A percentile compares a stretch with the other conserved stretches of the same genome.
Conservation (phyloP, 2,329 filamentous ascomycete genomes). For the Trichoderma sp. region DNA sequence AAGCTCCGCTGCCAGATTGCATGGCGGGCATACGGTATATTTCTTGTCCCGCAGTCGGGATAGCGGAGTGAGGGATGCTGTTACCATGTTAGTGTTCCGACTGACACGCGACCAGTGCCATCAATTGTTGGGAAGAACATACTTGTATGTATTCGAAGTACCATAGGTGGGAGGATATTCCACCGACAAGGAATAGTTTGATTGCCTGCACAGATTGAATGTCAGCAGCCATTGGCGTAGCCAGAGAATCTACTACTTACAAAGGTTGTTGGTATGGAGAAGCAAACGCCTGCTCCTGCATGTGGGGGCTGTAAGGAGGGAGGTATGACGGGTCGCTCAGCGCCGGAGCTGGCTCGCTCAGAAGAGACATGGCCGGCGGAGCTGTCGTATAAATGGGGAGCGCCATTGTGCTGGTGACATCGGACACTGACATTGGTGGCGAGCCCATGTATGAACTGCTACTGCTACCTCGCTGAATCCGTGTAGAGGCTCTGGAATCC, state of each 20-base stretch:
- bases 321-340: conserved; percentile 45
- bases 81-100: background rate
- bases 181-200: conserved; percentile 43
- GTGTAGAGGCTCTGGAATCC: conserved; percentile 52
- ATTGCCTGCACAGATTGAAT: conserved; percentile 28
- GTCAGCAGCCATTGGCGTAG: conserved; percentile 23
- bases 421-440: conserved; percentile 35
- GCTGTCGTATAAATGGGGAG: conserved; percentile 52
- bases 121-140: conserved; percentile 22
- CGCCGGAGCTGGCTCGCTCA: conserved; percentile 47
- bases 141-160: conserved; percentile 40
- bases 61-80: conserved; percentile 39
- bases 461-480: conserved; percentile 45
- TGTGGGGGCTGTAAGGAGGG: conserved; percentile 47
- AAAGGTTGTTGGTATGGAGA: conserved; percentile 36
- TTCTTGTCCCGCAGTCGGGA: conserved; percentile 38
- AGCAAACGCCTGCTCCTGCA: conserved; percentile 43
- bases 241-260: conserved; percentile 29
- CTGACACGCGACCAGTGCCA: background rate
- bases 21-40: conserved; percentile 44
- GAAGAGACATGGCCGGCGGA: conserved; percentile 48
- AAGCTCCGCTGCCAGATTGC: conserved; percentile 30
- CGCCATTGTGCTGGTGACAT: conserved; percentile 41
- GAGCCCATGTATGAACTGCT: conserved; percentile 44
- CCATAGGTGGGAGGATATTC: conserved; percentile 41